Conservation (phyloP, 2,329 filamentous ascomycete genomes). For the Juglanconis oblonga region DNA sequence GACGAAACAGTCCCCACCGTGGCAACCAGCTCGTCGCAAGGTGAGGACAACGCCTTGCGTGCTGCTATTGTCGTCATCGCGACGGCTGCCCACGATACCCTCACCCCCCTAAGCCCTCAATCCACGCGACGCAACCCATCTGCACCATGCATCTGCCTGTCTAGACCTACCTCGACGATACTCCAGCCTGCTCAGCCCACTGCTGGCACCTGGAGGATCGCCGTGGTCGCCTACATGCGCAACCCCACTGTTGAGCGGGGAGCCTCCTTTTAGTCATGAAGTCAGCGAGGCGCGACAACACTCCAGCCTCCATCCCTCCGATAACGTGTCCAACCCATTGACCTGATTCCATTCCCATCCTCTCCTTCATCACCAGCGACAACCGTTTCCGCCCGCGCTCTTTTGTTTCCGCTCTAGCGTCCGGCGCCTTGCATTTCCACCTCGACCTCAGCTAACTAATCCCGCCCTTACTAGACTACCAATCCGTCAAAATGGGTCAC, state of each 20-base stretch:
- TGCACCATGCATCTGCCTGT: not conserved
- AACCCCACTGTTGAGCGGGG: slow-evolving; percentile 29
- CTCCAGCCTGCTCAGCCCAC: slow-evolving; percentile 5
- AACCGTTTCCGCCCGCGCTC: slow-evolving; percentile 5
- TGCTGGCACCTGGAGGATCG: slow-evolving; percentile 15
- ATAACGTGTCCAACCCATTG: slow-evolving; percentile 22
- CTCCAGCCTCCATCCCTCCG: slow-evolving; percentile 9
- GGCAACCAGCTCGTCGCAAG: slow-evolving; percentile 14
- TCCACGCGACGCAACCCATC: not conserved
- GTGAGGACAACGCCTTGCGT: not conserved
- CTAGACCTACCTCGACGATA: not conserved
- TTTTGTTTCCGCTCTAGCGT: slow-evolving; percentile 14
- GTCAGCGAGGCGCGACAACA: slow-evolving; percentile 26
- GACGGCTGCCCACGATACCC: slow-evolving; percentile 1
- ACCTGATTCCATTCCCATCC: slow-evolving; percentile 22
- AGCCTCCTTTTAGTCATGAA: slow-evolving; percentile 28
- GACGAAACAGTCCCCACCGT: slow-evolving; percentile 13
- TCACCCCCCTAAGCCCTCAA: slow-evolving; percentile 2
- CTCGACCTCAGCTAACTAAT: slow-evolving; percentile 23
- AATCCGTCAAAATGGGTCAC: slow-evolving; percentile 82
- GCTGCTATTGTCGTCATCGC: slow-evolving; percentile 18
- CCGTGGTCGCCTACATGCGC: slow-evolving; percentile 24
- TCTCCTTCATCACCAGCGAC: slow-evolving; percentile 20
- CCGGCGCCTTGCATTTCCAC: slow-evolving; percentile 12
- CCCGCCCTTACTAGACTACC: slow-evolving; percentile 20